Evolutionary conservation across 257 asterid genomes (phyloP).

Genomic region (Henckelia pumila): DNA sequence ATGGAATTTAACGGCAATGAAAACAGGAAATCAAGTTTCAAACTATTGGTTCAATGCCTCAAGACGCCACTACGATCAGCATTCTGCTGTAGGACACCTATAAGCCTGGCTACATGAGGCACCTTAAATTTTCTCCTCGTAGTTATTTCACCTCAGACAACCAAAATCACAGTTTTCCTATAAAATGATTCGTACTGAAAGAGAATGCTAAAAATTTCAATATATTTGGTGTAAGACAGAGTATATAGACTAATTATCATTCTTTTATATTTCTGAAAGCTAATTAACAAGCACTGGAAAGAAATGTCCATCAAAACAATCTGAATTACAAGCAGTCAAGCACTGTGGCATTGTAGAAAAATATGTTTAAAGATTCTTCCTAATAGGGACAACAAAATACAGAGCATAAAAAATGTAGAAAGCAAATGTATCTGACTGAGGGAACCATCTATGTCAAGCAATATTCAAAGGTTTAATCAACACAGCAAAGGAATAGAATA

Average conservation of each 20-base stretch:
- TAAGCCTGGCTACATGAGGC: no score
- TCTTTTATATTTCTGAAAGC: neutral
- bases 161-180: neutral
- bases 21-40: neutral
- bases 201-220: neutral
- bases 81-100: neutral
- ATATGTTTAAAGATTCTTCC: neutral
- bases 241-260: neutral
- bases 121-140: neutral
- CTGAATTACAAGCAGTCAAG: slow-evolving; percentile 4
- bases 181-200: neutral
- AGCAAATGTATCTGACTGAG: no score
- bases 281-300: neutral
- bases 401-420: neutral
- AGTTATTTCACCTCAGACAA: neutral
- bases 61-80: neutral
- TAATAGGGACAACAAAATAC: neutral
- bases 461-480: neutral
- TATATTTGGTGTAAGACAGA: neutral
- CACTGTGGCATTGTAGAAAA: neutral
- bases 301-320: neutral
- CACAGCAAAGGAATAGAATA: slow-evolving; percentile 18
- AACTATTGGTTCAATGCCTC: neutral
- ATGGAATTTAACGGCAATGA: neutral
- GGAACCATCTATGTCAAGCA: neutral